Evolutionary conservation across 2,329 filamentous ascomycete species (phyloP).

Genomic region (Exophiala spinifera): DNA sequence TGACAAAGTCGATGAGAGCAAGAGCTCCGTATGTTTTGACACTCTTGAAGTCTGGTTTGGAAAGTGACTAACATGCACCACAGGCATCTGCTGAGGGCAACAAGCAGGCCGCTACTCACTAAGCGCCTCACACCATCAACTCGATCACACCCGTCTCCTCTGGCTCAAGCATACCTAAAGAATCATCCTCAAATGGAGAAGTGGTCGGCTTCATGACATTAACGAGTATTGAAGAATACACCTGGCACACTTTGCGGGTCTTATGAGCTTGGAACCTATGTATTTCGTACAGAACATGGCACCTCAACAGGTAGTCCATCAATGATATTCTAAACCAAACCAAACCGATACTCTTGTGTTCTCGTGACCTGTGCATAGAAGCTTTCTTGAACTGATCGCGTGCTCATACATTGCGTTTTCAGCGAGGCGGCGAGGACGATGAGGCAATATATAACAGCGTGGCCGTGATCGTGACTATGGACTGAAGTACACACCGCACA

Average conservation of each 20-base stretch:
- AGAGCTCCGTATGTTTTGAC: conserved; percentile 44
- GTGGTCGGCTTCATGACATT: conserved; percentile 10
- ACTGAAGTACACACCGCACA: too few species aligned
- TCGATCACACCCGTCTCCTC: conserved; percentile 8
- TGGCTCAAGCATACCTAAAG: conserved; percentile 18
- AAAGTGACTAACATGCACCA: conserved; percentile 8
- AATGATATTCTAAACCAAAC: conserved; percentile 11
- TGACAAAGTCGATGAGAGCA: conserved; percentile 54
- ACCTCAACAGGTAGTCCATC: conserved; percentile 12
- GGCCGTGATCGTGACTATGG: too few species aligned
- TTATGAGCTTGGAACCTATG: conserved; percentile 15
- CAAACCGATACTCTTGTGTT: not conserved
- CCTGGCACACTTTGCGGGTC: conserved; percentile 5
- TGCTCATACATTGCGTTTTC: too few species aligned
- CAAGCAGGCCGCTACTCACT: conserved; percentile 30
- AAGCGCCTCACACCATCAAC: conserved; percentile 5
- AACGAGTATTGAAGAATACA: conserved; percentile 3
- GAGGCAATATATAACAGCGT: too few species aligned
- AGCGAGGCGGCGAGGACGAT: too few species aligned
- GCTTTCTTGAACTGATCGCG: too few species aligned
- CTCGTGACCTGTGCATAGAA: too few species aligned
- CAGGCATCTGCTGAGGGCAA: conserved; percentile 29
- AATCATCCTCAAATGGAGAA: not conserved
- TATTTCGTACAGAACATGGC: conserved; percentile 14
- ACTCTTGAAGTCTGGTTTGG: too few species aligned